Percentiles rank a stretch among this genome's conserved stretches.
These are phyloP conservation scores for Xylariaceae sp. DNA, from an alignment of 2,329 filamentous ascomycete species.

Conservation along the genomic window DNA sequence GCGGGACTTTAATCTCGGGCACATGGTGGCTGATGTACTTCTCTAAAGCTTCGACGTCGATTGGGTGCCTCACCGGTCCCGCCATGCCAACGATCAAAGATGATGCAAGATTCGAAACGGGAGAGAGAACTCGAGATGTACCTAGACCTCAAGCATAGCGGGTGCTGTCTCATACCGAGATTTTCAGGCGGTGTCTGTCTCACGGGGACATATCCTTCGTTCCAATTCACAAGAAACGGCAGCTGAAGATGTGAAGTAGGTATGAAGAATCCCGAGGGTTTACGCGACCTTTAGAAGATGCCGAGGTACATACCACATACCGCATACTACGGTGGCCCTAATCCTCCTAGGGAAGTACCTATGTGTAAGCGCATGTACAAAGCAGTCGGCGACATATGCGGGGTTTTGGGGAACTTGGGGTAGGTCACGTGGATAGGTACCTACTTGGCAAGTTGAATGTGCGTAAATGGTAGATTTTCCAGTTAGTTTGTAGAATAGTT, in stretches of 20 bases:
- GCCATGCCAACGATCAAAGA: slow-evolving; percentile 65
- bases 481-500: too few species aligned
- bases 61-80: slow-evolving; percentile 84
- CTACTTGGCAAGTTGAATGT: not conserved
- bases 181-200: too few species aligned
- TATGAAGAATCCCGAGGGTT: not conserved
- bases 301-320: not conserved
- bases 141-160: not conserved
- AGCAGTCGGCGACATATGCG: too few species aligned
- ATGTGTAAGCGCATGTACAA: too few species aligned
- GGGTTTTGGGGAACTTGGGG: too few species aligned
- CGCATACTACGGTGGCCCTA: too few species aligned
- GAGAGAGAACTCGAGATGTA: not conserved
- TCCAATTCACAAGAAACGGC: not conserved
- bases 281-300: not conserved
- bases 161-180: not conserved
- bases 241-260: too few species aligned
- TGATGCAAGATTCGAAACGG: not conserved
- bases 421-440: not conserved
- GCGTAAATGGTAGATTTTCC: too few species aligned
- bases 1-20: slow-evolving; percentile 79
- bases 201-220: not conserved
- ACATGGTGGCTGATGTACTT: slow-evolving; percentile 76
- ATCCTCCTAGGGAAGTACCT: too few species aligned
- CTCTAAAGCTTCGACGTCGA: slow-evolving; percentile 79